Conservation (phyloP, 371 early-diverging fungal genomes). For the Lichtheimia ornata region DNA sequence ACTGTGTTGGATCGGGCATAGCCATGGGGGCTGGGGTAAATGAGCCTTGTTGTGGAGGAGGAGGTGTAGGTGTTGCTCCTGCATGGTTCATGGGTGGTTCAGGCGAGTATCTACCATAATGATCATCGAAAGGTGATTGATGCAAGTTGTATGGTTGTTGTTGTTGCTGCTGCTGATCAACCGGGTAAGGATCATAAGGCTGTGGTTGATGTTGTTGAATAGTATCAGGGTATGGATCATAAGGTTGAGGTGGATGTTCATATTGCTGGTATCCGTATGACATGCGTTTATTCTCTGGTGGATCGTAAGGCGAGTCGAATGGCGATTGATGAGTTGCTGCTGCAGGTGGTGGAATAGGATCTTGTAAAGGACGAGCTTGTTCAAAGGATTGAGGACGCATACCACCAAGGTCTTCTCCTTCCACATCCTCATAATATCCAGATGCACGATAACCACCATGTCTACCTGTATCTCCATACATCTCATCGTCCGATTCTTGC, state of each 20-base stretch:
- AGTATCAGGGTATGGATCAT: background rate
- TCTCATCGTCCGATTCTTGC: constrained; percentile 14
- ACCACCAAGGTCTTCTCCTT: constrained; percentile 21
- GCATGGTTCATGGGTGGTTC: constrained; percentile 4
- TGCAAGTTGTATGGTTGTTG: constrained; percentile 6
- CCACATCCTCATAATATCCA: constrained; percentile 22
- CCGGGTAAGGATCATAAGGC: constrained; percentile 15
- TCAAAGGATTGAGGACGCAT: constrained; percentile 27
- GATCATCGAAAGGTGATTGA: constrained; percentile 20
- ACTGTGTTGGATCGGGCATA: constrained; percentile 25
- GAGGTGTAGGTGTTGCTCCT: constrained; percentile 10
- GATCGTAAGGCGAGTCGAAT: constrained; percentile 30
- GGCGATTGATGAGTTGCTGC: constrained; percentile 16
- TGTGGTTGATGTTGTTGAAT: constrained; percentile 7
- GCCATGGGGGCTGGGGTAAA: constrained; percentile 11
- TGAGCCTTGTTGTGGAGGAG: constrained; percentile 2
- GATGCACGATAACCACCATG: constrained; percentile 14
- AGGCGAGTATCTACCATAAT: constrained; percentile 11
- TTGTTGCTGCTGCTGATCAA: constrained; percentile 2
- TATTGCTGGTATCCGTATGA: constrained; percentile 14
- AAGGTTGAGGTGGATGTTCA: background rate
- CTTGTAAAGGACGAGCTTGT: constrained; percentile 24
- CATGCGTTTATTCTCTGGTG: constrained; percentile 12
- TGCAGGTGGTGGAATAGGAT: constrained; percentile 11
- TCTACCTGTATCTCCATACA: constrained; percentile 6